Evolutionary conservation across 2,329 filamentous ascomycete species (phyloP).

Genomic region (Byssothecium circinans): DNA sequence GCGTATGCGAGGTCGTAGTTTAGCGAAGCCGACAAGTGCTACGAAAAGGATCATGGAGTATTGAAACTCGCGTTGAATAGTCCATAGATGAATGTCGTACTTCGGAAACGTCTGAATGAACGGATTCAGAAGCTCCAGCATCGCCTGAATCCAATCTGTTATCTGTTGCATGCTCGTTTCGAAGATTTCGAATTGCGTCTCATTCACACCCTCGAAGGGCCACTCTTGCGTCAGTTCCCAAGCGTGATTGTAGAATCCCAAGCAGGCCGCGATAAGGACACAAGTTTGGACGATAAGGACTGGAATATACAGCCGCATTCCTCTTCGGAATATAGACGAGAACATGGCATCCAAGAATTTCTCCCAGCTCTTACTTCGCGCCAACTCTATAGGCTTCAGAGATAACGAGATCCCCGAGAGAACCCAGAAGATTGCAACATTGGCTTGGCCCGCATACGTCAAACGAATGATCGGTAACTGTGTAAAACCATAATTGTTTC

Average conservation of each 20-base stretch:
- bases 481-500: conserved; percentile 4
- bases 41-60: conserved; percentile 28
- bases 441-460: conserved; percentile 63
- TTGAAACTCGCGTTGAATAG: conserved; percentile 28
- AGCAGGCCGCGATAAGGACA: conserved; percentile 15
- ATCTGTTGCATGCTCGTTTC: conserved; percentile 14
- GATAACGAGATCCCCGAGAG: conserved; percentile 52
- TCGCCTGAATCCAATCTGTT: conserved; percentile 15
- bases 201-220: conserved; percentile 21
- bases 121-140: conserved; percentile 21
- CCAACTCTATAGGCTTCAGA: conserved; percentile 45
- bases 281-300: conserved; percentile 56
- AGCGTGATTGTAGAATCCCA: conserved; percentile 20
- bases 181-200: conserved; percentile 7
- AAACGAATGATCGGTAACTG: conserved; percentile 58
- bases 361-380: conserved; percentile 41
- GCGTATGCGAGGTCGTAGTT: conserved; percentile 14
- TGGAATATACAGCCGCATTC: conserved; percentile 50
- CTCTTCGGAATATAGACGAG: conserved; percentile 51
- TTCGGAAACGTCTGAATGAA: conserved; percentile 11
- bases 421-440: conserved; percentile 51
- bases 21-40: conserved; percentile 17
- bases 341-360: conserved; percentile 47
- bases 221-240: conserved; percentile 15
- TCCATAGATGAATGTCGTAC: conserved; percentile 33